Percentiles rank a stretch among this genome's conserved stretches.
Conservation (phyloP, 2,329 filamentous ascomycete genomes). For the Basipetospora sp. region DNA sequence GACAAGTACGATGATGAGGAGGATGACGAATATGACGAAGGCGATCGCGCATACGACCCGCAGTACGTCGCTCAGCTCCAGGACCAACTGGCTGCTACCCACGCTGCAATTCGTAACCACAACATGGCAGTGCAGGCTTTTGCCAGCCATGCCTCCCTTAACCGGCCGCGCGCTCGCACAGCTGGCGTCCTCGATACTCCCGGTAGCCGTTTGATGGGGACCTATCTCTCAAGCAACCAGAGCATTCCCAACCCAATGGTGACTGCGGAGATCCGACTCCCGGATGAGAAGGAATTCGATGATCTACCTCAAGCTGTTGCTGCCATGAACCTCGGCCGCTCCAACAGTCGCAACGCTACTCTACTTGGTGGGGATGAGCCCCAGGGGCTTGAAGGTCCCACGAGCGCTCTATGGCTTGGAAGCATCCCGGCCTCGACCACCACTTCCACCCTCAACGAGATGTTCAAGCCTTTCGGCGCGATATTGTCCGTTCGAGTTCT, state of each 20-base stretch:
- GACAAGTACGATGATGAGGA: conserved; percentile 90
- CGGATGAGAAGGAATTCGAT: conserved; percentile 65
- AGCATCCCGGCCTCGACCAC: conserved; percentile 96
- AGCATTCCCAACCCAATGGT: conserved; percentile 64
- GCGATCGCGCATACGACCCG: conserved; percentile 34
- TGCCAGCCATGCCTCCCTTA: conserved; percentile 62
- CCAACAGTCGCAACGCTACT: conserved; percentile 51
- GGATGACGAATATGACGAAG: conserved; percentile 50
- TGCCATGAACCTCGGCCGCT: conserved; percentile 56
- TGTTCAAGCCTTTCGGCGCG: conserved; percentile 84
- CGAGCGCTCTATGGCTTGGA: conserved; percentile 87
- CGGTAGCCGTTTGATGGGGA: conserved; percentile 48
- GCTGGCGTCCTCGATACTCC: conserved; percentile 80
- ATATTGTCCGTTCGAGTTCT: conserved; percentile 86
- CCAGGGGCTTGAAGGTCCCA: conserved; percentile 70
- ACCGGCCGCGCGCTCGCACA: conserved; percentile 74
- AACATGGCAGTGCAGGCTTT: conserved; percentile 89
- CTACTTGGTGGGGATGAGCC: conserved; percentile 57
- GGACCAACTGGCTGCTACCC: conserved; percentile 48
- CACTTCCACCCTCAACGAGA: conserved; percentile 82
- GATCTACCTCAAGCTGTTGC: conserved; percentile 71
- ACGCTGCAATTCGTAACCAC: conserved; percentile 69
- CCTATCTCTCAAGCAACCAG: conserved; percentile 59
- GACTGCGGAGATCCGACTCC: conserved; percentile 57
- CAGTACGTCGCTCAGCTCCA: conserved; percentile 48